A percentile compares a stretch with the other conserved stretches of the same genome.
Evolutionary conservation across 495 filamentous ascomycete genomes (phyloP).

Genomic region (Hypoxylon lienhwacheense): DNA sequence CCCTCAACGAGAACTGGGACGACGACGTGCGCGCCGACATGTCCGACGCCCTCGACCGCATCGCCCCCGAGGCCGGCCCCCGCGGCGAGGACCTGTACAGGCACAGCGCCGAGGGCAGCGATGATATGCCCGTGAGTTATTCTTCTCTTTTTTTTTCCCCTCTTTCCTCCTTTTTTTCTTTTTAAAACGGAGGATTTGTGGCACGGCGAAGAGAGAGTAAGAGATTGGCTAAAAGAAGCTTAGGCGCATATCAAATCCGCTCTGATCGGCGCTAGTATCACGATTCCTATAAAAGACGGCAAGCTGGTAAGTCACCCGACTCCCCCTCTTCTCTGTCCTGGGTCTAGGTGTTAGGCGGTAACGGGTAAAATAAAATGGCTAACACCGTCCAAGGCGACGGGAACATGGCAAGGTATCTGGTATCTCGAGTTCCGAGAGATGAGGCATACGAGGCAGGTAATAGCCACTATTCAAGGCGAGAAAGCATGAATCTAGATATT

Average conservation of each 20-base stretch:
- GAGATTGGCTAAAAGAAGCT: not conserved
- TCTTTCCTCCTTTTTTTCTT: too few species aligned
- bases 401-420: constrained; percentile 85
- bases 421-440: constrained; percentile 84
- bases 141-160: too few species aligned
- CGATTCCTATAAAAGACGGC: constrained; percentile 86
- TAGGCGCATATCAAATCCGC: constrained; percentile 87
- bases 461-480: constrained; percentile 95
- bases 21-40: constrained; percentile 70
- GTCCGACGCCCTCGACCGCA: constrained; percentile 88
- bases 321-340: too few species aligned
- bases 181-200: too few species aligned
- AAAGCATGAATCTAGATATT: constrained; percentile 54
- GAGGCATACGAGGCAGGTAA: constrained; percentile 75
- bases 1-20: constrained; percentile 88
- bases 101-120: constrained; percentile 83
- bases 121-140: constrained; percentile 61
- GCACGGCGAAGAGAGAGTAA: too few species aligned
- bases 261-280: constrained; percentile 83
- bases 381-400: constrained; percentile 43
- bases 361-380: constrained; percentile 1
- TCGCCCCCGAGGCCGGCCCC: constrained; percentile 72
- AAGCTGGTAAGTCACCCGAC: constrained; percentile 61
- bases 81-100: constrained; percentile 75
- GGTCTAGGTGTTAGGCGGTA: not conserved